Percentiles rank a stretch among this genome's conserved stretches.
These are phyloP conservation scores for Fraxinus platypoda DNA, from an alignment of 305 asterid species.

Conservation along the genomic window DNA sequence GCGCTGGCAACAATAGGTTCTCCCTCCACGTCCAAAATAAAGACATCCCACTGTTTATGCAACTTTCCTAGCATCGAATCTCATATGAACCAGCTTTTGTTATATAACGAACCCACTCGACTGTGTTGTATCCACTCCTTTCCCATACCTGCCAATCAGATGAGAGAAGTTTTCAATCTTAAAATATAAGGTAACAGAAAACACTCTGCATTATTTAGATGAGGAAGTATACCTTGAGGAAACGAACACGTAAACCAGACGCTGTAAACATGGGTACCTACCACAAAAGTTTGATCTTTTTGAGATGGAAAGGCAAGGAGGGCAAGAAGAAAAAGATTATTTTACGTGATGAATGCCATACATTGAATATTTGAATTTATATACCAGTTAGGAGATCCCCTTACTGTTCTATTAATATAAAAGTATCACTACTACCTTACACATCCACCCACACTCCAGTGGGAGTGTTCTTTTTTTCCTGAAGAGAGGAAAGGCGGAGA, in stretches of 20 bases:
- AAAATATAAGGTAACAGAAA: neutral
- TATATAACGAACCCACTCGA: conserved; percentile 99
- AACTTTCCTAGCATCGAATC: conserved; percentile 67
- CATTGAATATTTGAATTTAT: neutral
- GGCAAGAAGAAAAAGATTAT: conserved; percentile 3
- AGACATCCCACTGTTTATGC: conserved; percentile 5
- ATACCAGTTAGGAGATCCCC: neutral
- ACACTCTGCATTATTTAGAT: neutral
- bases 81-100: conserved; percentile 99
- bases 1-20: neutral
- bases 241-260: conserved; percentile 96
- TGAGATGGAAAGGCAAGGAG: conserved; percentile 19
- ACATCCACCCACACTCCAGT: neutral
- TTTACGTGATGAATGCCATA: neutral
- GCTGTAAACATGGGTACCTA: conserved; percentile 99
- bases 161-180: conserved; percentile 9
- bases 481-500: neutral
- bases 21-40: neutral
- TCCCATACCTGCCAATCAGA: conserved; percentile 85
- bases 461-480: neutral
- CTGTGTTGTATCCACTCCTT: conserved; percentile 98
- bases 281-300: conserved; percentile 20
- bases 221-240: conserved; percentile 69
- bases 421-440: neutral
- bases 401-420: neutral